Base-by-base conservation (phyloP, 192 early-diverging fungal species). In the Coemansia erecta region DNA sequence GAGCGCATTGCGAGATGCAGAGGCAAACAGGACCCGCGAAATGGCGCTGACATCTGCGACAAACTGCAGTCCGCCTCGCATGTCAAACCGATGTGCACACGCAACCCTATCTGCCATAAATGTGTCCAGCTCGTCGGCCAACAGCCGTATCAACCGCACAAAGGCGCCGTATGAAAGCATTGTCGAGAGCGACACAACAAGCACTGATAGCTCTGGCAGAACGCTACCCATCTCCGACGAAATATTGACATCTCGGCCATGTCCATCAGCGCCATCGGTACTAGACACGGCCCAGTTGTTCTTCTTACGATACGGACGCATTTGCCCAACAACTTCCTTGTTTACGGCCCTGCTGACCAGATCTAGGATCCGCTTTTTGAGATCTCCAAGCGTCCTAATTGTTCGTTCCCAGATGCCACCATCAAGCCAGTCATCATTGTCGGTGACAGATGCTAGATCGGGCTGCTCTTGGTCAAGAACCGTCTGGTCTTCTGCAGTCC, bases 261-360 rank as follows among this genome's bases (percentile, higher is more conserved):
- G 39, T 40, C 13, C 60, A 31, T 31, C 24, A 39, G n/a, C 40
- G 40, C 42, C 24, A 4, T 24, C 1, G 11, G 9, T 19, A 1
- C 15, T 17, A 21, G 53, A 40, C 4, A 28, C 35, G 0, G 41
- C 63, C 71, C 71, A 73, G 56, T 28, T 53, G 39, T 26, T 56
- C 66, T 69, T 70, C 26, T 79, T 79, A 56, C 77, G 70, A 31
- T 70, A 79, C 8, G 77, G 55, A 11, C 77, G 66, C 51, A 79
- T 56, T 53, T 73, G 71, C 1, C 58, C 53, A 7, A 66, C 52
- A 4, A 46, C 45, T 12, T 79, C 71, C 43, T 69, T 73, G 50
- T 63, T 73, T n/a, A 73, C 31, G 5, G 77, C 71, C 15, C 48
- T 67, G 48, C 62, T 48, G 31, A 79, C 50, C 43, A 79, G 53